Conservation (phyloP, 805 yeast genomes). For the Alloascoidea africana region DNA sequence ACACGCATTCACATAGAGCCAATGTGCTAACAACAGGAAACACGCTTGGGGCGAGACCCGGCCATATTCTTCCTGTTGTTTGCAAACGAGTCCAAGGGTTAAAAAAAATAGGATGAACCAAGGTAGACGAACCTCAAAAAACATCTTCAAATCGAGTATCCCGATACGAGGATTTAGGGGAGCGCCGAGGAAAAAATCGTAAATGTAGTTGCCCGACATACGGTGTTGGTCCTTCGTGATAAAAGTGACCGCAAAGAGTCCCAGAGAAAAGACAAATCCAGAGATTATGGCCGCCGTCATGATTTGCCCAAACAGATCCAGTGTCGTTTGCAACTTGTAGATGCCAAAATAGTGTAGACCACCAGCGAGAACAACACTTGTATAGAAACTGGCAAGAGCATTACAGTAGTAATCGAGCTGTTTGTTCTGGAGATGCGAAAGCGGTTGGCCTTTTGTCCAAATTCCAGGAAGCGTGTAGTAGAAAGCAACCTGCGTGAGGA, state of each 20-base stretch:
- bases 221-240: conserved; percentile 65
- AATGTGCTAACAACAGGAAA: conserved; percentile 69
- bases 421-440: conserved; percentile 61
- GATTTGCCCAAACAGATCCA: conserved; percentile 79
- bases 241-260: conserved; percentile 55
- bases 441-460: conserved; percentile 91
- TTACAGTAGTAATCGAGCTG: conserved; percentile 90
- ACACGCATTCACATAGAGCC: conserved; percentile 93
- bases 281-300: conserved; percentile 82
- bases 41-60: conserved; percentile 60
- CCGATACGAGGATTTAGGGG: conserved; percentile 94
- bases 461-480: conserved; percentile 84
- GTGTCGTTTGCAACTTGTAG: conserved; percentile 56
- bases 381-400: conserved; percentile 75
- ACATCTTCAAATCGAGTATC: conserved; percentile 86
- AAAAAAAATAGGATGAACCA: conserved; percentile 85
- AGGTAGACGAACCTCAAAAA: conserved; percentile 92
- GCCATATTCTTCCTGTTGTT: conserved; percentile 76
- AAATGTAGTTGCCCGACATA: conserved; percentile 82
- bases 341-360: conserved; percentile 58
- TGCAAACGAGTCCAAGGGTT: conserved; percentile 55
- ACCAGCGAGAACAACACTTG: conserved; percentile 40
- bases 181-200: conserved; percentile 95
- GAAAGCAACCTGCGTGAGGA: conserved; percentile 52
- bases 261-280: conserved; percentile 58